Conservation (phyloP, 2,329 filamentous ascomycete genomes). For the Chrysoporthe austroafricana region DNA sequence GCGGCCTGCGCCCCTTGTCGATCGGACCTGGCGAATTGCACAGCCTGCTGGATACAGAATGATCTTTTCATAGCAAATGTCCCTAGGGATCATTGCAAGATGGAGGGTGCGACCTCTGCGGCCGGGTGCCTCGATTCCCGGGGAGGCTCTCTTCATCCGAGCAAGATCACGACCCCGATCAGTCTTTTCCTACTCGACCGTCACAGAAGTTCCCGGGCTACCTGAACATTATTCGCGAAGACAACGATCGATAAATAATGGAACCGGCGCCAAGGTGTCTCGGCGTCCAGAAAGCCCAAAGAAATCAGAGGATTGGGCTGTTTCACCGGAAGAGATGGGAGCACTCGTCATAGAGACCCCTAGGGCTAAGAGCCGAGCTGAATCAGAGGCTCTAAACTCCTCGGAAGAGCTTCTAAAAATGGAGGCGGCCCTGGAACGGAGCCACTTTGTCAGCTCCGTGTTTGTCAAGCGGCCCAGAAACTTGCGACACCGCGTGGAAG, state of each 20-base stretch:
- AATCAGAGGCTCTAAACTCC: conserved; percentile 1
- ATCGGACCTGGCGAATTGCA: conserved; percentile 14
- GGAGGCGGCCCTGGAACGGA: conserved; percentile 19
- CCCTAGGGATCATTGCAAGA: conserved; percentile 48
- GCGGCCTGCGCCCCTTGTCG: conserved; percentile 16
- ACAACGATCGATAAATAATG: neutral
- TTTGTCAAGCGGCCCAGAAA: conserved; percentile 34
- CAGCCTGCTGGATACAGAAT: conserved; percentile 34
- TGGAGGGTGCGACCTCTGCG: conserved; percentile 46
- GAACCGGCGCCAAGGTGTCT: neutral
- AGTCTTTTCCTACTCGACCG: conserved; percentile 5
- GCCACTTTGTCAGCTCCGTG: conserved; percentile 32
- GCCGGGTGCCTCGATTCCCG: conserved; percentile 36
- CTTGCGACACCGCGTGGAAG: conserved; percentile 33
- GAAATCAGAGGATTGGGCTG: neutral
- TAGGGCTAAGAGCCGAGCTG: neutral
- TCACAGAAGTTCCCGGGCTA: neutral
- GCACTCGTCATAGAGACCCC: neutral
- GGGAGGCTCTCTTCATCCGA: conserved; percentile 25
- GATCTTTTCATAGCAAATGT: conserved; percentile 49
- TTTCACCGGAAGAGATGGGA: neutral
- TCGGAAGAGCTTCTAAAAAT: conserved; percentile 2
- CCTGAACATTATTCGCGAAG: neutral
- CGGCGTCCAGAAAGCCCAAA: neutral
- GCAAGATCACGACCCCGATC: conserved; percentile 11